These are phyloP conservation scores for Lithospermum erythrorhizon DNA, from an alignment of 257 asterid genomes.

Conservation along the genomic window DNA sequence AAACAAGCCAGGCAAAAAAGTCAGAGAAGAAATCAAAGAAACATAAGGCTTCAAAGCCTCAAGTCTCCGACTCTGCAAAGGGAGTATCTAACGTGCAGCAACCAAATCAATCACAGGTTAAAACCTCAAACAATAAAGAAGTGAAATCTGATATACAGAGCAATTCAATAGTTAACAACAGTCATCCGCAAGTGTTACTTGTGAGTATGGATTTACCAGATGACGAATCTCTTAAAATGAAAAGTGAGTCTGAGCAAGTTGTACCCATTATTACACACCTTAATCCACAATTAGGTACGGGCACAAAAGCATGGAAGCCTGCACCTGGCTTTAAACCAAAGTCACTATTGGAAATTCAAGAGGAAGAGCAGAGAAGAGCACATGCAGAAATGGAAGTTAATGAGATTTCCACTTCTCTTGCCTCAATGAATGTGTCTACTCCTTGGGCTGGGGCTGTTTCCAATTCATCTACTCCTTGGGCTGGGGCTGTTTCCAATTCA, in stretches of 20 bases:
- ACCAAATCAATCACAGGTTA: slow-evolving; percentile 33
- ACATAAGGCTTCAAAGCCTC: slow-evolving; percentile 65
- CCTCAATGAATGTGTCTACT: slow-evolving; percentile 37
- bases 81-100: slow-evolving; percentile 37
- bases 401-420: slow-evolving; percentile 42
- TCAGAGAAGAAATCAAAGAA: slow-evolving; percentile 76
- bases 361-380: slow-evolving; percentile 89
- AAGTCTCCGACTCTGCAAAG: slow-evolving; percentile 33
- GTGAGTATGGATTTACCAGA: slow-evolving; percentile 14
- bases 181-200: slow-evolving; percentile 15
- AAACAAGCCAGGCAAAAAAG: slow-evolving; percentile 45
- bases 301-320: slow-evolving; percentile 85
- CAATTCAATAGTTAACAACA: slow-evolving; percentile 25
- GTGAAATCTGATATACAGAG: slow-evolving; percentile 23
- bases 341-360: slow-evolving; percentile 82
- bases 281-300: slow-evolving; percentile 27
- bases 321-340: slow-evolving; percentile 96
- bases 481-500: slow-evolving; percentile 39
- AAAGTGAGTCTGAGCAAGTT: slow-evolving; percentile 25
- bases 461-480: no score
- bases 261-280: slow-evolving; percentile 21
- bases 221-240: slow-evolving; percentile 20
- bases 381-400: slow-evolving; percentile 39
- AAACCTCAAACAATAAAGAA: slow-evolving; percentile 18
- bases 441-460: slow-evolving; percentile 62